Evolutionary conservation across 2,329 filamentous ascomycete species (phyloP).

Genomic region (Ceratocystis lukuohia): DNA sequence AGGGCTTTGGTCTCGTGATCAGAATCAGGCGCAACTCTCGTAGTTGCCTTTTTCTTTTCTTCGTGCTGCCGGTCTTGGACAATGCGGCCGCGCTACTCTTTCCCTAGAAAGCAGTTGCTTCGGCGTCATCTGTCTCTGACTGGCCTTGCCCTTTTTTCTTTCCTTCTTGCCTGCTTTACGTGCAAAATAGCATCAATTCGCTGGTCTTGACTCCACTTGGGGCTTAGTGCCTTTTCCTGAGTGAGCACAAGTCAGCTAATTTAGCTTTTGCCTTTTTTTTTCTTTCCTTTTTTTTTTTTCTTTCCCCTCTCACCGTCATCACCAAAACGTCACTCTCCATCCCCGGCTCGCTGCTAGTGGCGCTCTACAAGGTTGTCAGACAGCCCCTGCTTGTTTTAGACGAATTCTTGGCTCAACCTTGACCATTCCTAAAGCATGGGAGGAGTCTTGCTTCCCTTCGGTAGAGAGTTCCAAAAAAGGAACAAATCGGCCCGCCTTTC

Average conservation of each 20-base stretch:
- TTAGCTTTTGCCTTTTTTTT: not conserved
- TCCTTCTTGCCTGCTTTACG: not conserved
- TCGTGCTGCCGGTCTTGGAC: not conserved
- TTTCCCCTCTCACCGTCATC: not conserved
- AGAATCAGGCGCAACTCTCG: not conserved
- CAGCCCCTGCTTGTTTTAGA: not conserved
- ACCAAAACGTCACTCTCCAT: not conserved
- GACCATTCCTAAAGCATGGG: not conserved
- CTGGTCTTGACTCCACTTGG: not conserved
- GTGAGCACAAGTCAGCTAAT: too few relatives aligned
- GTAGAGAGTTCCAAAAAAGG: slow-evolving; percentile 1
- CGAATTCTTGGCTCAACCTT: not conserved
- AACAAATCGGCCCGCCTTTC: not conserved
- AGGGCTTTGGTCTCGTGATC: not conserved
- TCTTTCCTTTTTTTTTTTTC: not conserved
- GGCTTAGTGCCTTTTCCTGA: not conserved
- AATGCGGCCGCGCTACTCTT: not conserved
- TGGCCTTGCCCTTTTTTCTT: not conserved
- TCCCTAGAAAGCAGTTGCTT: not conserved
- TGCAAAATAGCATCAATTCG: not conserved
- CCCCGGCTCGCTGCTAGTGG: not conserved
- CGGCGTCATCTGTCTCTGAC: not conserved
- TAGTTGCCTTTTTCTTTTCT: not conserved
- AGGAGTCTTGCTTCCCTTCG: not conserved
- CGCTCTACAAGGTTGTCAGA: not conserved